Conservation (phyloP, 306 rosid genomes). For the Medicago lupulina region DNA sequence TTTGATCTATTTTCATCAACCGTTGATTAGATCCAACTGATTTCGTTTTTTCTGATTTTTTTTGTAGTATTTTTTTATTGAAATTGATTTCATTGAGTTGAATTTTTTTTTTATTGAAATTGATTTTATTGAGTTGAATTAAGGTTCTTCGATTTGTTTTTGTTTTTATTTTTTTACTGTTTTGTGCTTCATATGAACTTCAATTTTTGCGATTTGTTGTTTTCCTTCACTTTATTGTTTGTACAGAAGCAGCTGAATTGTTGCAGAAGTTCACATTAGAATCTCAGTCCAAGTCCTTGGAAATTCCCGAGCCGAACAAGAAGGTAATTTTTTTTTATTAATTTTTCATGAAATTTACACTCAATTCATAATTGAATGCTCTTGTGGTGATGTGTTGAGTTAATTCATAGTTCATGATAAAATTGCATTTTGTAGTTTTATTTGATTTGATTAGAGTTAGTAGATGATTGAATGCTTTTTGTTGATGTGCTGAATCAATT, state of each 20-base stretch:
- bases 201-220: conserved; percentile 30
- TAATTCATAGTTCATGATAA: neutral
- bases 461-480: neutral
- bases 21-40: conserved; percentile 37
- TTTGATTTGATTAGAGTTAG: neutral
- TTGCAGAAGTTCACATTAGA: conserved; percentile 85
- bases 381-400: neutral
- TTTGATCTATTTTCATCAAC: conserved; percentile 39
- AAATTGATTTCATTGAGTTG: conserved; percentile 25
- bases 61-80: neutral
- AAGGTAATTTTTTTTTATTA: conserved; percentile 52
- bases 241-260: conserved; percentile 85
- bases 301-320: conserved; percentile 82
- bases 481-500: neutral
- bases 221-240: conserved; percentile 60
- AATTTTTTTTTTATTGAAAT: neutral
- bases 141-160: no score
- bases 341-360: neutral
- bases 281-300: conserved; percentile 80
- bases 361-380: neutral
- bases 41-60: neutral
- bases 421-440: neutral
- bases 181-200: neutral
- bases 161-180: no score
- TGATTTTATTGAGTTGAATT: neutral